Evolutionary conservation across 2,329 filamentous ascomycete species (phyloP), one percentile per base, ranked within the genome.

Genomic region (Sporothrix pallida): DNA sequence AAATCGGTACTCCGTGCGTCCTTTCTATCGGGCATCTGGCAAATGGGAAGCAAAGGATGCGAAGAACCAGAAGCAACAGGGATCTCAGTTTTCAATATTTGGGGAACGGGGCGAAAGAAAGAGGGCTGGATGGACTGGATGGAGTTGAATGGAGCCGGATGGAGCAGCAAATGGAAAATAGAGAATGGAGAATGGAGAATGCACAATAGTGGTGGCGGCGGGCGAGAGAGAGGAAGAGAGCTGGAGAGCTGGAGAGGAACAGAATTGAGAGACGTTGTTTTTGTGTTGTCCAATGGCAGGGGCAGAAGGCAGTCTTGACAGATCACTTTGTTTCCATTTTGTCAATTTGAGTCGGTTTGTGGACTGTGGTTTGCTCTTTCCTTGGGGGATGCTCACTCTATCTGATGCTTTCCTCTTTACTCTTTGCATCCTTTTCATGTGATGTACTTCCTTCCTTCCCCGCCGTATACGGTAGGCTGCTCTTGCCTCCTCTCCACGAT

Each of bases 21-120:
- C 13, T 44, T 48, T 48, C 6, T 6, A 37, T 26, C 62, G 42
- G 42, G 42, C 42, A 20, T 15, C 23, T 65, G 58, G 58, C 70
- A 65, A 72, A 72, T 72, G 46, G 70, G 70, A 63, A 31, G 70
- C 70, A 50, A 48, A 52, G 70, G 70, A 65, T 20, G 23, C 13
- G 23, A 62, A 56, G 12, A 37, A n/a, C 15, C 26, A n/a, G 42
- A 56, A 13, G 54, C 48, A 37, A 70, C 50, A 62, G 23, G 70
- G 46, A 13, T 20, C 13, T n/a, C 37, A n/a, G 56, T n/a, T 20
- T 31, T 31, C 69, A 71, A 50, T 71, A 71, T 71, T 37, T 42
- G 37, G 54, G 68, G n/a, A 50, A 23, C 31, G 23, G 42, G 62
- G 20, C 62, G 42, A 56, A 37, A 31, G 68, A 50, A 37, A 52